phyloP scores from a whole-genome alignment of 345 rosid species.

The thale cress (Arabidopsis thaliana) region TAIR10.1 NC_003070.9:23423001-23423500 shows the following conservation, averaged over 20 bases:
- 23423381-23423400: too few species aligned
- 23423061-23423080: conserved; percentile 87
- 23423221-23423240: conserved; percentile 84
- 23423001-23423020: not conserved
- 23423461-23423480: conserved; percentile 21
- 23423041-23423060: conserved; percentile 94
- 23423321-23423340: conserved; percentile 97
- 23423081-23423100: conserved; percentile 96
- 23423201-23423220: not conserved
- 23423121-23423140: conserved; percentile 94
- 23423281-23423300: conserved; percentile 95
- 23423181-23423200: conserved; percentile 6
- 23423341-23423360: conserved; percentile 13
- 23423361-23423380: not conserved
- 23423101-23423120: conserved; percentile 98
- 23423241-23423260: conserved; percentile 97
- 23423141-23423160: conserved; percentile 2
- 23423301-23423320: conserved; percentile 95
- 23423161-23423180: not conserved
- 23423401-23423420: too few species aligned
- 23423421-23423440: not conserved
- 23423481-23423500: conserved; percentile 17
- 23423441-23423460: not conserved
- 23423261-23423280: conserved; percentile 81
- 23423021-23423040: conserved; percentile 65